Conservation (phyloP, 192 early-diverging fungal species). For the Rhizophagus prolifer region DNA sequence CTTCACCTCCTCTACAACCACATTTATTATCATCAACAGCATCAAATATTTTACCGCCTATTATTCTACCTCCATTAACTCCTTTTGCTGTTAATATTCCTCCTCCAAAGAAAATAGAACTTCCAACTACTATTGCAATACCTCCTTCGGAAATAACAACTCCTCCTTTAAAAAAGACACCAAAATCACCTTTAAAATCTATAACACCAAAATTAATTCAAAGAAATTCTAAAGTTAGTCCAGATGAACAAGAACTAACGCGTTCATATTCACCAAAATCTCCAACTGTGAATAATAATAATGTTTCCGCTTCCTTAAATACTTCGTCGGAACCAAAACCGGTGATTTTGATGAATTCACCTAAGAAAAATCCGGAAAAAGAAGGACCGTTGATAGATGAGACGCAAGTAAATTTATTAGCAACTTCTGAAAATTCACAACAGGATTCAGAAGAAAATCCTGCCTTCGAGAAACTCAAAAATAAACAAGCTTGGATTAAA, state of each 20-base stretch:
- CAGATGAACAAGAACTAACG: neutral
- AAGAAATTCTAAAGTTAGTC: neutral
- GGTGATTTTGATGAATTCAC: neutral
- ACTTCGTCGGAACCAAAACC: too few relatives aligned
- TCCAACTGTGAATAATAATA: neutral
- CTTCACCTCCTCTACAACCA: neutral
- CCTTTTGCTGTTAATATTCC: neutral
- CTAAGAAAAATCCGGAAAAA: neutral
- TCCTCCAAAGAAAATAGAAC: neutral
- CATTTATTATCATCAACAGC: neutral
- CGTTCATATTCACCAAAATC: neutral
- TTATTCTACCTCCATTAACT: neutral
- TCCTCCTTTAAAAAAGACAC: neutral
- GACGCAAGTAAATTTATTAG: neutral
- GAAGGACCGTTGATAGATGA: neutral
- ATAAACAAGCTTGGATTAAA: constrained; percentile 74
- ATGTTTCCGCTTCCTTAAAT: neutral
- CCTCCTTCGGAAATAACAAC: neutral
- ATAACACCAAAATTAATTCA: neutral
- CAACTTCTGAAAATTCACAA: neutral
- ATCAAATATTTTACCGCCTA: neutral
- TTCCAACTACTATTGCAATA: neutral
- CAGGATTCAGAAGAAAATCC: neutral
- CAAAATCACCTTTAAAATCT: neutral
- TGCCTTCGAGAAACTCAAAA: neutral